These are phyloP conservation scores for Pseudisothecium myosuroides DNA, from an alignment of 225 moss, liverwort and hornwort genomes.

Conservation along the genomic window DNA sequence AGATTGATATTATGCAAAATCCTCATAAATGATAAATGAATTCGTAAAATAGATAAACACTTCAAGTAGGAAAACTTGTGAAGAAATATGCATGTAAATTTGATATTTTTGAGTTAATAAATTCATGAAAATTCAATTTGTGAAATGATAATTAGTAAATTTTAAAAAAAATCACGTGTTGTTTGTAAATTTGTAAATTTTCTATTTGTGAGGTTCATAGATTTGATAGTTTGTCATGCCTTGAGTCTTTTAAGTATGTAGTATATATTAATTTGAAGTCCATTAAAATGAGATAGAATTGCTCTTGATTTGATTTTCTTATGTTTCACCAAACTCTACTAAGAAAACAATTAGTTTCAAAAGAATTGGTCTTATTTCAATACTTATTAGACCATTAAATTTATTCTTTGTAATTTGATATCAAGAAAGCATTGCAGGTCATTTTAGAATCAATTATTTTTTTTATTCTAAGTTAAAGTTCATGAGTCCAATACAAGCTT, in stretches of 20 bases:
- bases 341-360: not conserved
- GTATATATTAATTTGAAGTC: not conserved
- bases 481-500: not conserved
- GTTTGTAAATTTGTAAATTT: not conserved
- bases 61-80: not conserved
- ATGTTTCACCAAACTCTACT: not conserved
- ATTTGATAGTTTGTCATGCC: not conserved
- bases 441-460: not conserved
- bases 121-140: too few species aligned
- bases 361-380: not conserved
- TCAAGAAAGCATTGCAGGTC: fast-evolving
- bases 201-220: not conserved
- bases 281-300: not conserved
- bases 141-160: not conserved
- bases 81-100: not conserved
- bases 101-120: not conserved
- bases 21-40: not conserved
- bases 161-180: not conserved
- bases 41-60: not conserved
- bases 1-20: too few species aligned
- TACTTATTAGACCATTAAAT: not conserved
- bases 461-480: not conserved
- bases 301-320: not conserved
- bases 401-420: not conserved
- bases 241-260: not conserved